Evolutionary conservation across 495 filamentous ascomycete species (phyloP).

Genomic region (Clavariopsis aquatica): DNA sequence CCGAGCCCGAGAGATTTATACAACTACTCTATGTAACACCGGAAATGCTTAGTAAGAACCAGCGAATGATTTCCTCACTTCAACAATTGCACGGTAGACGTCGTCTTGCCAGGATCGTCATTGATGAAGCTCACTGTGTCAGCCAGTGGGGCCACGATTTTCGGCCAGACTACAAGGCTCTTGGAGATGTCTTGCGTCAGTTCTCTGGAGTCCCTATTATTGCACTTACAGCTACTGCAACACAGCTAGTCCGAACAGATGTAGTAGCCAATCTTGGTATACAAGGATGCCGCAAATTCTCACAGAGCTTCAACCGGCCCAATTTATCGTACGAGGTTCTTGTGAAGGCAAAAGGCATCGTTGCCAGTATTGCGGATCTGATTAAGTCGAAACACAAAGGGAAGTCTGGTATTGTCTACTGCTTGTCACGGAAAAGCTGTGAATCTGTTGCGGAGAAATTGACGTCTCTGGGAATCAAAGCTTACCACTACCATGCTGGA

Average conservation of each 20-base stretch:
- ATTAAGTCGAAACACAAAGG: slow-evolving; percentile 66
- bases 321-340: slow-evolving; percentile 87
- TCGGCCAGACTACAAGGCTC: slow-evolving; percentile 88
- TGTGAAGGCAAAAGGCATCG: slow-evolving; percentile 57
- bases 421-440: slow-evolving; percentile 78
- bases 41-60: slow-evolving; percentile 88
- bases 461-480: slow-evolving; percentile 61
- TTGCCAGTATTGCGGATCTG: slow-evolving; percentile 67
- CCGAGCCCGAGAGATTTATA: slow-evolving; percentile 64
- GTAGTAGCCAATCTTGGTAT: slow-evolving; percentile 87
- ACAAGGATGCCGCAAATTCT: slow-evolving; percentile 69
- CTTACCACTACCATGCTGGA: slow-evolving; percentile 82
- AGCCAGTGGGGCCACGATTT: slow-evolving; percentile 99
- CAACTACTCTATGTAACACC: slow-evolving; percentile 93
- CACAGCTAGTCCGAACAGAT: slow-evolving; percentile 85
- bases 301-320: slow-evolving; percentile 90
- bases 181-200: slow-evolving; percentile 68
- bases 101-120: slow-evolving; percentile 85
- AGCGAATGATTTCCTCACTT: slow-evolving; percentile 61
- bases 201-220: slow-evolving; percentile 83
- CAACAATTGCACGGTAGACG: slow-evolving; percentile 61
- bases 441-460: slow-evolving; percentile 76
- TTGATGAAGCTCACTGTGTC: slow-evolving; percentile 98
- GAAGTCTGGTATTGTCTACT: slow-evolving; percentile 92
- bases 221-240: slow-evolving; percentile 93